Evolutionary conservation across 2,329 filamentous ascomycete genomes (phyloP).

Genomic region (Calonectria hongkongensis): DNA sequence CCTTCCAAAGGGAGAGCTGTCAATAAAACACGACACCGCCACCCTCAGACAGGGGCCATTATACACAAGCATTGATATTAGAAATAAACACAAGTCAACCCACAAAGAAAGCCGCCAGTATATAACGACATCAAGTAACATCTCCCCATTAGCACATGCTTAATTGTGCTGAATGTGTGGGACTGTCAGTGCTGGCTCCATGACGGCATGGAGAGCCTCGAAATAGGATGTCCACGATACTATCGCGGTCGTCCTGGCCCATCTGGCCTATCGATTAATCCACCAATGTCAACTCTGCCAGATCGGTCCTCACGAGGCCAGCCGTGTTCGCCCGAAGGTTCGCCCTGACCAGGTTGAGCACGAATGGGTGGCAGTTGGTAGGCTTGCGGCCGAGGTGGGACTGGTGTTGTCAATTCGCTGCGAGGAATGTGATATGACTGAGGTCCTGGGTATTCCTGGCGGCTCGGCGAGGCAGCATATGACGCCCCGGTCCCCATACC

Average conservation of each 20-base stretch:
- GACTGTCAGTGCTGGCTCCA: constrained; percentile 47
- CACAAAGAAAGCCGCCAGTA: not conserved
- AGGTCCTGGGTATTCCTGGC: constrained; percentile 66
- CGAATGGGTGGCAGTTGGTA: constrained; percentile 72
- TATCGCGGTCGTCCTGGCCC: constrained; percentile 57
- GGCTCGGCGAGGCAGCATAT: constrained; percentile 68
- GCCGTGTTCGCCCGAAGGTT: constrained; percentile 46
- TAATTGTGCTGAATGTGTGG: constrained; percentile 8
- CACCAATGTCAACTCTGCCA: constrained; percentile 76
- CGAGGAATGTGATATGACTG: constrained; percentile 73
- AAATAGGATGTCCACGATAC: constrained; percentile 36
- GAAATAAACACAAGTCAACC: constrained; percentile 22
- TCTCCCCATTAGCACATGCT: constrained; percentile 3
- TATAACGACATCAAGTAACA: constrained; percentile 27
- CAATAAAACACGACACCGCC: constrained; percentile 17
- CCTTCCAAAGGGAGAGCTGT: constrained; percentile 13
- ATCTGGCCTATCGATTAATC: constrained; percentile 76
- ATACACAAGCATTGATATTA: constrained; percentile 35
- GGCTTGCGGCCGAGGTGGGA: constrained; percentile 57
- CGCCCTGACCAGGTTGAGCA: constrained; percentile 58
- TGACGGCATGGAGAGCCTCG: constrained; percentile 38
- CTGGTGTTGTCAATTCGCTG: constrained; percentile 67
- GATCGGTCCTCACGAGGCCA: constrained; percentile 70
- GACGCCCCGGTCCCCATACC: constrained; percentile 41
- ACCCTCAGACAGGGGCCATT: constrained; percentile 22